phyloP scores from a whole-genome alignment of 345 rosid genomes.

The Raphanus raphanistrum region DNA sequence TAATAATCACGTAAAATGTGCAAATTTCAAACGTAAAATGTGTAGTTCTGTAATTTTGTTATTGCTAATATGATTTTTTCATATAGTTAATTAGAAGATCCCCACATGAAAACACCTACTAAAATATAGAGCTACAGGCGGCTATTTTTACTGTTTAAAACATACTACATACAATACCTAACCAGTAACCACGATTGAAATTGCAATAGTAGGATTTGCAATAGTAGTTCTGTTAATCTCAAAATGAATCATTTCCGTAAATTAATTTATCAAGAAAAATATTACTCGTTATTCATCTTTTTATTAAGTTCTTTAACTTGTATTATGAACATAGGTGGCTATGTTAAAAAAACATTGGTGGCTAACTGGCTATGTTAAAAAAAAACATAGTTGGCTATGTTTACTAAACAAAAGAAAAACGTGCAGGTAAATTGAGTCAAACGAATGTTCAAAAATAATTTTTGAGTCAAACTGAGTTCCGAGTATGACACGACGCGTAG shows the following conservation, averaged over 20 bases:
- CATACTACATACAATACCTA: neutral
- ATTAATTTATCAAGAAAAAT: neutral
- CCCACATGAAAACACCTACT: too few species aligned
- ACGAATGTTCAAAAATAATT: neutral
- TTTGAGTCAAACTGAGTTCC: conserved; percentile 24
- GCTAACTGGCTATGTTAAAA: conserved; percentile 2
- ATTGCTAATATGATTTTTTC: neutral
- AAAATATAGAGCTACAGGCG: neutral
- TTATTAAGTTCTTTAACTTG: neutral
- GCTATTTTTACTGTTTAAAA: neutral
- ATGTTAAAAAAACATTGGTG: neutral
- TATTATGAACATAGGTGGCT: neutral
- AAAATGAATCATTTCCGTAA: neutral
- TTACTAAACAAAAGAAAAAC: neutral
- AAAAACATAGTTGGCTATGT: neutral
- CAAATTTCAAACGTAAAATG: neutral
- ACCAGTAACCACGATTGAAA: neutral
- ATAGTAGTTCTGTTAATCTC: neutral
- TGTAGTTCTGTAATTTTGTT: neutral
- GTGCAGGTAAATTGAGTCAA: conserved; percentile 23
- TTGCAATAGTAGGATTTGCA: neutral
- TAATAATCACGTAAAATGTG: neutral
- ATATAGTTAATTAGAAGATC: too few species aligned
- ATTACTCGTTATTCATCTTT: neutral
- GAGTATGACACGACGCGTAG: conserved; percentile 22